phyloP scores from a whole-genome alignment of 371 early-diverging fungal genomes.

The Synchytrium microbalum region DNA sequence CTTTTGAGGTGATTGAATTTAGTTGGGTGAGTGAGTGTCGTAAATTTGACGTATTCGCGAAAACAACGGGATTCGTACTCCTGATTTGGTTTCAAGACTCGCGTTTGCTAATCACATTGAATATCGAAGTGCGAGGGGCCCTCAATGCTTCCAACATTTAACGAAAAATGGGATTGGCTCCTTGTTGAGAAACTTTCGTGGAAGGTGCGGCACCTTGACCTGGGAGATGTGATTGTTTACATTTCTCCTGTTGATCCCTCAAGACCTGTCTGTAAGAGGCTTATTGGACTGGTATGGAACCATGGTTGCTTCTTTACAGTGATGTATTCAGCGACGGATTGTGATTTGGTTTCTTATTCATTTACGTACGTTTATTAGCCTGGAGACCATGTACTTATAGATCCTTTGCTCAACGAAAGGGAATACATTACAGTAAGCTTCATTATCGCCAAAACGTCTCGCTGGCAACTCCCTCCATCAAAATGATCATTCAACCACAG shows the following conservation, averaged over 20 bases:
- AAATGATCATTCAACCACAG: slow-evolving; percentile 1
- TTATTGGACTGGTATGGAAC: slow-evolving; percentile 59
- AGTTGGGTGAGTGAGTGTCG: no score
- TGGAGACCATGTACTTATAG: slow-evolving; percentile 59
- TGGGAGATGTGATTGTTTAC: slow-evolving; percentile 71
- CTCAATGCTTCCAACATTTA: slow-evolving; percentile 77
- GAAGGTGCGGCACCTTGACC: slow-evolving; percentile 22
- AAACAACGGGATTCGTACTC: no score
- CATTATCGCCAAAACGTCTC: not conserved
- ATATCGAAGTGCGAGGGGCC: slow-evolving; percentile 71
- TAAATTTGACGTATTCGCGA: no score
- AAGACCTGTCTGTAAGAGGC: slow-evolving; percentile 62
- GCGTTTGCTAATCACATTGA: not conserved
- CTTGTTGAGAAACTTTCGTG: slow-evolving; percentile 55
- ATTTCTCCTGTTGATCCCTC: slow-evolving; percentile 58
- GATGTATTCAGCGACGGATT: not conserved
- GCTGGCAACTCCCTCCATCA: not conserved
- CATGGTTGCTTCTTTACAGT: not conserved
- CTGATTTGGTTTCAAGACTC: no score
- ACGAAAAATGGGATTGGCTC: slow-evolving; percentile 57
- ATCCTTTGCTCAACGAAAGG: slow-evolving; percentile 45
- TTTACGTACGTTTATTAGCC: no score
- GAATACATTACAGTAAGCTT: slow-evolving; percentile 45
- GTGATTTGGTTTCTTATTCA: not conserved
- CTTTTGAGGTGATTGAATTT: no score